A percentile compares a stretch with the other conserved stretches of the same genome.
These are phyloP conservation scores for Termitomyces sp. DNA, from an alignment of 768 basidiomycete species.

Conservation along the genomic window DNA sequence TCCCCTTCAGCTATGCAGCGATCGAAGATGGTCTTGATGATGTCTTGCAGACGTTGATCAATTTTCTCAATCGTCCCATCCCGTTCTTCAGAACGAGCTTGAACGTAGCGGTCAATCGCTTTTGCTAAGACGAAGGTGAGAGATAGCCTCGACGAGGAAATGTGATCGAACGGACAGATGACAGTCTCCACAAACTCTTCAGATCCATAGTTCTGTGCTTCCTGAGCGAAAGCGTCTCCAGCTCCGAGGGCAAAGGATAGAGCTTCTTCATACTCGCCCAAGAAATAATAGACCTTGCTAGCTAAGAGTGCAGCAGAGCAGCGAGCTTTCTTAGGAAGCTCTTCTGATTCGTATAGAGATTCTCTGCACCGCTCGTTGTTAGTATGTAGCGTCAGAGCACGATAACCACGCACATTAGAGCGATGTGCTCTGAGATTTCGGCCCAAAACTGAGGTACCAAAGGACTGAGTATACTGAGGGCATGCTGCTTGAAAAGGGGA, in stretches of 20 bases:
- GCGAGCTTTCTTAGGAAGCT: slow-evolving; percentile 68
- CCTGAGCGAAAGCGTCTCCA: slow-evolving; percentile 78
- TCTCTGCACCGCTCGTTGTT: slow-evolving; percentile 51
- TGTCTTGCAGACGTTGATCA: slow-evolving; percentile 72
- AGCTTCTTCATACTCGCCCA: slow-evolving; percentile 94
- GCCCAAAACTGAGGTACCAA: slow-evolving; percentile 97
- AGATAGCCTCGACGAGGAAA: not conserved
- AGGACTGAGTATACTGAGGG: slow-evolving; percentile 74
- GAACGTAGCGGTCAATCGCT: slow-evolving; percentile 92
- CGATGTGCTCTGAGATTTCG: slow-evolving; percentile 94
- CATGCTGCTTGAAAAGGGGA: slow-evolving; percentile 84
- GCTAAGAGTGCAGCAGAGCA: slow-evolving; percentile 86
- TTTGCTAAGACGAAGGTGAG: slow-evolving; percentile 54
- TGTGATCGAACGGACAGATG: slow-evolving; percentile 60
- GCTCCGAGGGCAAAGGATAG: slow-evolving; percentile 93
- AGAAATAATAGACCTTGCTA: slow-evolving; percentile 98
- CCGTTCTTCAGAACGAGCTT: slow-evolving; percentile 56
- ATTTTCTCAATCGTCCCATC: slow-evolving; percentile 51
- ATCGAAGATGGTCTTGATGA: slow-evolving; percentile 87
- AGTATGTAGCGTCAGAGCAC: slow-evolving; percentile 8
- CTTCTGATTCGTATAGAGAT: slow-evolving; percentile 79
- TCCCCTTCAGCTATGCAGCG: slow-evolving; percentile 87
- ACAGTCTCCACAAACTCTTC: slow-evolving; percentile 94
- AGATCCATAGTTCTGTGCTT: slow-evolving; percentile 54
- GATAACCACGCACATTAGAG: slow-evolving; percentile 64